Evolutionary conservation across 75 land plant genomes (phyloP), one percentile per base, ranked within the genome.

Genomic region (Pinus albicaulis): DNA sequence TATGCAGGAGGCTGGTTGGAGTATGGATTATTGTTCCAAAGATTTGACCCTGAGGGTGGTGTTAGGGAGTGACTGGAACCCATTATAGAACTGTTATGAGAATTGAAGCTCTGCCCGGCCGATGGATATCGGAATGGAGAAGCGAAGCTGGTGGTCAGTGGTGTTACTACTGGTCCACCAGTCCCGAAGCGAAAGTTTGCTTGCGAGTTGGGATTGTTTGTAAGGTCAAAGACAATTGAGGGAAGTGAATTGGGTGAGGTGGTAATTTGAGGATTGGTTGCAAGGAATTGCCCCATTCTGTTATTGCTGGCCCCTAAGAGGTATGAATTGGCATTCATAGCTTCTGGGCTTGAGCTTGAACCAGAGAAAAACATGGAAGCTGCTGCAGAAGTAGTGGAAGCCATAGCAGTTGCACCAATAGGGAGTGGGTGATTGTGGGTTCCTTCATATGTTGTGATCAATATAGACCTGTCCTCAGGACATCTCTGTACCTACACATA

Each of bases 381-480:
- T 24, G 85, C 85, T 3, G 84, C 85, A 7, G 95, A 82, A 41
- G 99, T 96, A 52, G 98, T 94, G 53, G 98, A 96, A 23, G 95
- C 99, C 99, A 96, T 96, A 25, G 91, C 95, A 55, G 92, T 82
- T 20, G 98, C 99, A 14, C 92, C 86, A 4, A 85, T 59, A 7
- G 98, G 91, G 3, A 94, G 82, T 12, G 92, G 84, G 60, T 94
- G 98, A 86, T 88, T 94, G 88, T 94, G 98, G 1, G 92, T 92
- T 17, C 98, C 98, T 71, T 94, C 98, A 57, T 92, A 94, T 24
- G 98, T 94, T 10, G 95, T 94, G 61, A 92, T 84, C 36, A 94
- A 76, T 26, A 92, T 84, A 16, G 94, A 88, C 80, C 76, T 92
- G 81, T 94, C 95, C 1, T 94, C 91, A 0, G 86, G 80, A 80